Evolutionary conservation across 306 rosid genomes (phyloP), one percentile per base, ranked within the genome.

Genomic region (Vachellia pachyceras): DNA sequence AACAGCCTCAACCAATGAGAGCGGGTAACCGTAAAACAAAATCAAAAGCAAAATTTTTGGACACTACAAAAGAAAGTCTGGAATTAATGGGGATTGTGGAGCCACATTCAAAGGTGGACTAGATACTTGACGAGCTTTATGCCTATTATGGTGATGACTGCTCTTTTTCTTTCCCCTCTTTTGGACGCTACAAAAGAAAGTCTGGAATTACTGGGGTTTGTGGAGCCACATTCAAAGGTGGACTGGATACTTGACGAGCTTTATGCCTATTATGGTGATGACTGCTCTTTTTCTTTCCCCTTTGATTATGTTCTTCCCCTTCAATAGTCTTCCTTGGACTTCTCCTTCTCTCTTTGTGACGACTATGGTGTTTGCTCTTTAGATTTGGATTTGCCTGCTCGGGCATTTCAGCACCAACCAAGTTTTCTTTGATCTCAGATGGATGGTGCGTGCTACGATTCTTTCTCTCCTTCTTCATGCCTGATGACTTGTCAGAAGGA

Each of bases 11-110:
- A 79, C 63, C 76, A 69, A 54, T 25, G 57, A 73, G 69, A 73
- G 47, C 64, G 49, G 77, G 49, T 64, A 79, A 84, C 50, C 76
- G 73, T 29, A 68, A 63, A 84, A 78, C 72, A 70, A 61, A 83
- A 87, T 58, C 61, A 54, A 61, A 84, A 85, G 45, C 73, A 52
- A 57, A 67, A 82, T 78, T 75, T 67, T 69, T 67, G 35, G 74
- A 68, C 54, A 80, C 92, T 90, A 93, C 79, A 95, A 86, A 73
- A 95, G 98, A 85, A 93, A 95, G 84, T 95, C 99, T 12, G 99
- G 99, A 82, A 95, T 88, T 72, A 81, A 94, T 14, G 87, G 86
- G 44, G 92, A 65, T 82, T 88, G 96, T 50, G 97, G 84, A 85
- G 80, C 91, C 84, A 85, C 93, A 55, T 79, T 90, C 83, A 88